Base-by-base conservation (phyloP, 2,329 filamentous ascomycete species). In the Ophiosphaerella herpotricha region DNA sequence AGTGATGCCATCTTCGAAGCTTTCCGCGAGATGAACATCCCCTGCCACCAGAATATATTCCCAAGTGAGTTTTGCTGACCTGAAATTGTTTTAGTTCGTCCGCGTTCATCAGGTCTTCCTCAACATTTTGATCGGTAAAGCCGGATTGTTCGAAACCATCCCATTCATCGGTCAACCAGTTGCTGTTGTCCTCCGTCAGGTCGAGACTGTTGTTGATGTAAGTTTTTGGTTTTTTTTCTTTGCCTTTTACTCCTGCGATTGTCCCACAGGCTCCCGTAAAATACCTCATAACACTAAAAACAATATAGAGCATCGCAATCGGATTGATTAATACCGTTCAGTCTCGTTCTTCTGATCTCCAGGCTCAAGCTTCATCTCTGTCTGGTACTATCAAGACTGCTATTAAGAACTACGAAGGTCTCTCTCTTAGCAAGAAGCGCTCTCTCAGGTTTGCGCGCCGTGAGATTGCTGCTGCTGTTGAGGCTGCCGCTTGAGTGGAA, bases 41-140 rank as follows among this genome's bases (percentile, higher is more conserved):
- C 26, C 26, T 11, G 3, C 6, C 11, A 29, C 11, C 3, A 11
- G 26, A 8, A 29, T 29, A 58, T 11, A 55, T 56, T 13, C 6
- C 26, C 11, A 8, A 29, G 26, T 14, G 2, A 13, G 3, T 1
- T 11, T n/a, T 12, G 34, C 32, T 48, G 24, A 56, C 14, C 11
- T 11, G 6, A 56, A 55, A 8, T 11, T 29, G 26, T 11, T 29
- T 7, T 8, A 29, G 26, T 60, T 60, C 33, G 57, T 58, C 21
- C 53, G 55, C 13, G 55, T 58, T 24, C 57, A 58, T 33, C 52
- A 60, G 7, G 44, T 9, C 8, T 46, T 58, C 11, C 37, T 60
- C 23, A 58, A 60, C 48, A 56, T 58, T 11, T 43, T 60, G 23
- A 58, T 58, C 24, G 53, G 50, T 9, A 60, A 60, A 39, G 48